phyloP scores from a whole-genome alignment of 345 rosid species.

The Adansonia digitata region DNA sequence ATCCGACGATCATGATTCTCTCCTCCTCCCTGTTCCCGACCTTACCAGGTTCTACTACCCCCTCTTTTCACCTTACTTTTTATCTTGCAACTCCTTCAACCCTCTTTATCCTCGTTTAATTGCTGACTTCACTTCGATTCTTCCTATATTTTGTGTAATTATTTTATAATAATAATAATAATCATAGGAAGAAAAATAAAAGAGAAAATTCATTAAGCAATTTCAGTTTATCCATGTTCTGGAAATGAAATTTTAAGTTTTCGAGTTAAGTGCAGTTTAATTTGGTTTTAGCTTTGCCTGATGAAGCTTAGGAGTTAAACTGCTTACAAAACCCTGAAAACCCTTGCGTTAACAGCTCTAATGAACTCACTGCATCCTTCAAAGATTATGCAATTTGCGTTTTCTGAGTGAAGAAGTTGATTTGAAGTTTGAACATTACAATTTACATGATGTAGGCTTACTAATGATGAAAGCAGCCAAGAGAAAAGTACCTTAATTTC shows the following conservation, averaged over 20 bases:
- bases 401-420: background rate
- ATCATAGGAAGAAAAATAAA: background rate
- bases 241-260: background rate
- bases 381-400: background rate
- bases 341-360: background rate
- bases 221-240: background rate
- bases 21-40: conserved; percentile 29
- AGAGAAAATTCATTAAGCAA: background rate
- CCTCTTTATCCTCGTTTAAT: no score
- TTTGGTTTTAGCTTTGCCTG: background rate
- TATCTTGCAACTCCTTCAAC: no score
- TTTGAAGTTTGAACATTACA: conserved; percentile 7
- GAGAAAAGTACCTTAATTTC: conserved; percentile 40
- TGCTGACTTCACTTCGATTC: background rate
- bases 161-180: background rate
- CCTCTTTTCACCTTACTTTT: background rate
- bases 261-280: background rate
- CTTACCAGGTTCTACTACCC: conserved; percentile 38
- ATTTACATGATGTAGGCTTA: conserved; percentile 31
- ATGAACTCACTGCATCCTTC: background rate
- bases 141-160: background rate
- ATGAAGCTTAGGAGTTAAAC: background rate
- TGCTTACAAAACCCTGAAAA: conserved; percentile 1
- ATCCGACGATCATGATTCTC: conserved; percentile 47
- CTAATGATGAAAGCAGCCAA: conserved; percentile 51